These are phyloP conservation scores for Piromyces finnis DNA, from an alignment of 192 early-diverging fungal species.

Conservation along the genomic window DNA sequence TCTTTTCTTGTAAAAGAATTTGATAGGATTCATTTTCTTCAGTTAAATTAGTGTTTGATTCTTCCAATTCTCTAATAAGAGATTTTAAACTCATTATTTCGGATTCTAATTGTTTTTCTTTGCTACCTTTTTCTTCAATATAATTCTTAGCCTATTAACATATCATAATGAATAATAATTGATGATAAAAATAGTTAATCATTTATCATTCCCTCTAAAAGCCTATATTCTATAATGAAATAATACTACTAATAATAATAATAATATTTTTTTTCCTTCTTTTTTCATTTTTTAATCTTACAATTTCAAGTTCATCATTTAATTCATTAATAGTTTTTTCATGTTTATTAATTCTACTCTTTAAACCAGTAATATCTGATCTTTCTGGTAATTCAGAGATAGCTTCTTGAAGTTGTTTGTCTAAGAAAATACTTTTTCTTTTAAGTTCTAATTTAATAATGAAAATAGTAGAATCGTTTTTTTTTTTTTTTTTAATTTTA, in stretches of 20 bases:
- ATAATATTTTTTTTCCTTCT: no score
- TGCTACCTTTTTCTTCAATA: background rate
- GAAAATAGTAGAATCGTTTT: no score
- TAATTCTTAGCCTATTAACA: background rate
- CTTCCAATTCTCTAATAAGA: background rate
- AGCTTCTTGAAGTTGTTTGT: background rate
- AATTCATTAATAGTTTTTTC: background rate
- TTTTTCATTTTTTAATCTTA: background rate
- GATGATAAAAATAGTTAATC: no score
- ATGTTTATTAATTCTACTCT: background rate
- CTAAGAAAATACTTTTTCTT: background rate
- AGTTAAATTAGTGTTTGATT: background rate
- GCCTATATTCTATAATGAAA: no score
- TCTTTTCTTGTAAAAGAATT: constrained; percentile 57
- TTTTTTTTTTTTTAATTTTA: no score
- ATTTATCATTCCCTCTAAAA: no score
- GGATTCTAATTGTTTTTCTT: background rate
- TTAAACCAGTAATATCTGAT: background rate
- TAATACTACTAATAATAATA: no score
- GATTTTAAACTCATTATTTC: background rate
- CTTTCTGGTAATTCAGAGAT: background rate
- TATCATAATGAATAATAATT: no score
- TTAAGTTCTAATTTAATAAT: background rate
- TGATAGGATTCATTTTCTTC: constrained; percentile 74
- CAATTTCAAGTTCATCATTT: background rate